phyloP scores from a whole-genome alignment of 2,329 filamentous ascomycete genomes.

The Alternaria sp. region DNA sequence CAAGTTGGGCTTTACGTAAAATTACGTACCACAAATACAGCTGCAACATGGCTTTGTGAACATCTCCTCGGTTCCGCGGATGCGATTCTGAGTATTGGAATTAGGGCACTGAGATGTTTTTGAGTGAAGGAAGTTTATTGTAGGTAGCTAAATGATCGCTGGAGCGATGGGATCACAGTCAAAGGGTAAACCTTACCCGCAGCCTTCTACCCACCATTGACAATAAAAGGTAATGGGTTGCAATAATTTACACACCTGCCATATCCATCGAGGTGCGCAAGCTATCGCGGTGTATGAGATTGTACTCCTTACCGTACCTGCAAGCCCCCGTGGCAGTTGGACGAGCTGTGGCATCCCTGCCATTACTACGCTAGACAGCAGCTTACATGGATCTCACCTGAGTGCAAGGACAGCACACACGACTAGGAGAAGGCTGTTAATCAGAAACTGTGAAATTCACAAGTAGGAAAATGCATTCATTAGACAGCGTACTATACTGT shows the following conservation, averaged over 20 bases:
- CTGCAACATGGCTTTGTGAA: background rate
- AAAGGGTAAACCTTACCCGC: background rate
- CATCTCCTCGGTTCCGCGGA: constrained; percentile 17
- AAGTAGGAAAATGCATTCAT: background rate
- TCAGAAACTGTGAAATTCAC: background rate
- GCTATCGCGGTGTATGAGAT: background rate
- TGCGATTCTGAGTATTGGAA: background rate
- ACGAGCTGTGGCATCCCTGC: background rate
- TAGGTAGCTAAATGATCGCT: background rate
- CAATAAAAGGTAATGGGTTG: background rate
- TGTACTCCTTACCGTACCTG: background rate
- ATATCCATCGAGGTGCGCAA: background rate
- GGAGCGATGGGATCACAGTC: background rate
- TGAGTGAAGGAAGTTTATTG: background rate
- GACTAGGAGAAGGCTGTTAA: background rate
- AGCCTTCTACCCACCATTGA: background rate
- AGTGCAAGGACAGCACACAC: background rate
- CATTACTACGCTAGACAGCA: background rate
- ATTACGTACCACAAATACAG: constrained; percentile 13
- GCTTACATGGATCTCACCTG: background rate
- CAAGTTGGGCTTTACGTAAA: constrained; percentile 10
- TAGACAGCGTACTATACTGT: background rate
- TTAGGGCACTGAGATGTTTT: background rate
- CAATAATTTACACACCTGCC: background rate
- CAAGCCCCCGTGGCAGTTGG: background rate